phyloP scores from a whole-genome alignment of 768 basidiomycete genomes.

The Xerocomus brunneocitrinus region DNA sequence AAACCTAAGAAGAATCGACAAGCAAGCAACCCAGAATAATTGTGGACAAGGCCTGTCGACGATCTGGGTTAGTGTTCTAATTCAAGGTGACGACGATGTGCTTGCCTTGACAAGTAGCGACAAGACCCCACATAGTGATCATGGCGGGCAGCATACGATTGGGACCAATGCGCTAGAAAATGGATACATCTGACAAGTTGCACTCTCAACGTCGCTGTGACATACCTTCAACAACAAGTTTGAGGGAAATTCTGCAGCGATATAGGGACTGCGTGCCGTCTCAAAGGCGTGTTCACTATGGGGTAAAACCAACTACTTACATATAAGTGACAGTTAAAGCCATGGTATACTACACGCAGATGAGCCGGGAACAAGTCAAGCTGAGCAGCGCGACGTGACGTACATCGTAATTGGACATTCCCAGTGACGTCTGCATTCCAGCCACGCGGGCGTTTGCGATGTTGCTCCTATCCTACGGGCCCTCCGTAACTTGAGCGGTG shows the following conservation, averaged over 20 bases:
- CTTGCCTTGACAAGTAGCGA: constrained; percentile 55
- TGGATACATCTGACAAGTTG: background rate
- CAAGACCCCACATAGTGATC: constrained; percentile 66
- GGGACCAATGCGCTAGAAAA: constrained; percentile 40
- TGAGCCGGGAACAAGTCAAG: background rate
- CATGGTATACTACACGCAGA: constrained; percentile 31
- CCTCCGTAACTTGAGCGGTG: background rate
- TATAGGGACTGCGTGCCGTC: constrained; percentile 40
- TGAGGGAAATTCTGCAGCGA: constrained; percentile 55
- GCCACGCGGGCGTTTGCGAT: constrained; percentile 59
- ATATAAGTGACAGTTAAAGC: constrained; percentile 28
- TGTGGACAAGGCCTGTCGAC: background rate
- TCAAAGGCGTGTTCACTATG: background rate
- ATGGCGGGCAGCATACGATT: constrained; percentile 59
- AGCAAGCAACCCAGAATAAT: background rate
- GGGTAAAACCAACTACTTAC: constrained; percentile 5
- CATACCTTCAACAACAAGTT: constrained; percentile 51
- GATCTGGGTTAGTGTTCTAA: background rate
- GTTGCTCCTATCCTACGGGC: constrained; percentile 37
- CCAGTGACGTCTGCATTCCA: constrained; percentile 52
- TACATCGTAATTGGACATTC: constrained; percentile 21
- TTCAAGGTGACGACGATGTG: background rate
- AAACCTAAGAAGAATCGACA: constrained; percentile 1
- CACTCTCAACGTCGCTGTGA: background rate
- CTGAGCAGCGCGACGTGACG: background rate